Base-by-base conservation (phyloP, 1,284 basidiomycete genomes). In the Ceratobasidium sp. region DNA sequence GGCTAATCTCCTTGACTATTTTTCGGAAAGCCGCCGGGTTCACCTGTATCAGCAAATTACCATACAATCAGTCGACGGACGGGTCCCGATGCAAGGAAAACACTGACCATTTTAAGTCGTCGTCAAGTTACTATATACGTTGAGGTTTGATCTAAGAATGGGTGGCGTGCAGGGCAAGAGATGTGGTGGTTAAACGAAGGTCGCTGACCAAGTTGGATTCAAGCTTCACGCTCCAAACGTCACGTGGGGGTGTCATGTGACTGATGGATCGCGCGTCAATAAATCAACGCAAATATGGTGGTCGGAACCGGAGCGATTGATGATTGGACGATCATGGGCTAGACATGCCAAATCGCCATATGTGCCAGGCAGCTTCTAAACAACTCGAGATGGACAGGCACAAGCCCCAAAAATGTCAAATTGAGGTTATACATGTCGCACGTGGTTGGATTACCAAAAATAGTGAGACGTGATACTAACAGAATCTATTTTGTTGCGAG, bases 1-100 rank as follows among this genome's bases (percentile, higher is more conserved):
- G 91, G 44, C 87, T 88, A 75, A 96, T 88, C 86, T 97, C 96
- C 79, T 93, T 91, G 88, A 96, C 93, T 81, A 97, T 82, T 20
- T 85, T 83, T 33, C 86, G 84, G 59, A 87, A 82, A 20, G 85
- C 85, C 83, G 18, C 84, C 82, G 55, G 85, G 75, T 48, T 79
- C 23, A 79, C 79, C 73, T 76, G 52, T 55, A 18, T 2, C 48
- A 30, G n/a, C 14, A 55, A 27, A 23, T 55, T 27, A 30, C 20
- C 1, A 3, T 44, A 30, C 3, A 12, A 41, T 69, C 46, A 52
- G 52, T 57, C 27, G 10, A 38, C n/a, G 18, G 3, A n/a, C 6
- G 20, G 8, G n/a, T 20, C 52, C 23, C 33, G 23, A n/a, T 10
- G 7, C 18, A 52, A 55, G 46, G 23, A 55, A 41, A 23, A 5